Percentiles rank a stretch among this genome's conserved stretches.
Evolutionary conservation across 805 yeast genomes (phyloP).

Genomic region (Ascoidea asiatica): DNA sequence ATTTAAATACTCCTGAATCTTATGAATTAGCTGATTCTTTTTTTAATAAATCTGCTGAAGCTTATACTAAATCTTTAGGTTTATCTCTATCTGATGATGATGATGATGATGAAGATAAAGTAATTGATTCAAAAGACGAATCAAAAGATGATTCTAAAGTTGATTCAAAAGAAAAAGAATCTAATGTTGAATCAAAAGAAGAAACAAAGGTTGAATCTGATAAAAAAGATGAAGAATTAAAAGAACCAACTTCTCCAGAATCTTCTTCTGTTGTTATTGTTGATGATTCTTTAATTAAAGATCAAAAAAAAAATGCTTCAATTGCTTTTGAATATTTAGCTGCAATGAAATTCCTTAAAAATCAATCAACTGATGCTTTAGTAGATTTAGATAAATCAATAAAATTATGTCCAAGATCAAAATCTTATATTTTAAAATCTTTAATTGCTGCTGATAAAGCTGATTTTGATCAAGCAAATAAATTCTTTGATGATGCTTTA

Average conservation of each 20-base stretch:
- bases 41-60: slow-evolving; percentile 44
- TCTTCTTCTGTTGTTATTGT: too few relatives aligned
- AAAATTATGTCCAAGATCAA: slow-evolving; percentile 57
- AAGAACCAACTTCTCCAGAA: too few relatives aligned
- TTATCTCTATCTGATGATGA: background rate
- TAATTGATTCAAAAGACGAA: too few relatives aligned
- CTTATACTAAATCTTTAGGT: slow-evolving; percentile 16
- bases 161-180: too few relatives aligned
- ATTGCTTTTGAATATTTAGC: slow-evolving; percentile 77
- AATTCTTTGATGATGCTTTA: slow-evolving; percentile 64
- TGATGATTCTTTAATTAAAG: slow-evolving; percentile 7
- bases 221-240: too few relatives aligned
- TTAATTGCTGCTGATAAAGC: slow-evolving; percentile 73
- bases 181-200: too few relatives aligned
- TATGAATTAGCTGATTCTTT: slow-evolving; percentile 23
- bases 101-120: too few relatives aligned
- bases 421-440: slow-evolving; percentile 73
- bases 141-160: slow-evolving; percentile 15
- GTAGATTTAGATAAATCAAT: slow-evolving; percentile 53
- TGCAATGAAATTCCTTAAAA: slow-evolving; percentile 71
- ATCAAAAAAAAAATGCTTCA: slow-evolving; percentile 35
- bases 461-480: slow-evolving; percentile 41
- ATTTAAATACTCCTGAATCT: slow-evolving; percentile 25
- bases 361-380: slow-evolving; percentile 54
- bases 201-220: too few relatives aligned